Conservation (phyloP, 768 basidiomycete genomes). For the Lactarius deliciosus region DNA sequence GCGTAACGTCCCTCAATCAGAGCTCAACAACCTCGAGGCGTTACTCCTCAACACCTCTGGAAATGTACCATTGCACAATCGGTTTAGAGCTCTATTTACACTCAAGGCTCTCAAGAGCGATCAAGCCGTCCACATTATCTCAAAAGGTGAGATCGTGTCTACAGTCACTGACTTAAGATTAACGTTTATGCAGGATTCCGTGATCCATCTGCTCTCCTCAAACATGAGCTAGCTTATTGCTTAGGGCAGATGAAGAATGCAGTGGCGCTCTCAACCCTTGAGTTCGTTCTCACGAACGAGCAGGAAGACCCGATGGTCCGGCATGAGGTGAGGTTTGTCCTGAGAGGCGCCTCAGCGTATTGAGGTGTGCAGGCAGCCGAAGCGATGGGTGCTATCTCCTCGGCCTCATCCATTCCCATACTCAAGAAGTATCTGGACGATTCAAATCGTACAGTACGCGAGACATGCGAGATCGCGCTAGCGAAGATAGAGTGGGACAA, state of each 20-base stretch:
- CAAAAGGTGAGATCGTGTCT: constrained; percentile 57
- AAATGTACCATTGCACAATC: constrained; percentile 73
- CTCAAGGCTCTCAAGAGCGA: constrained; percentile 80
- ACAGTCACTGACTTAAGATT: not conserved
- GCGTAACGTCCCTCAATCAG: constrained; percentile 42
- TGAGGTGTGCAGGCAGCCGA: constrained; percentile 76
- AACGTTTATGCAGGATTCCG: constrained; percentile 59
- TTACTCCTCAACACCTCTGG: constrained; percentile 76
- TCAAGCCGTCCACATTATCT: constrained; percentile 80
- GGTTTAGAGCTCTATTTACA: constrained; percentile 91
- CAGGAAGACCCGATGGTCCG: constrained; percentile 93
- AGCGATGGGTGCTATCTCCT: constrained; percentile 93
- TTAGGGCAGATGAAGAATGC: constrained; percentile 84
- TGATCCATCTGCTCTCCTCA: constrained; percentile 86
- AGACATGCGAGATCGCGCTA: constrained; percentile 97
- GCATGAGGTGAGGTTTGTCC: constrained; percentile 66
- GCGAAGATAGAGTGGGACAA: constrained; percentile 93
- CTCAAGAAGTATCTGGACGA: constrained; percentile 73
- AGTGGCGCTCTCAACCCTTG: constrained; percentile 75
- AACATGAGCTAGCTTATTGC: constrained; percentile 97
- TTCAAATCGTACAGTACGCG: constrained; percentile 71
- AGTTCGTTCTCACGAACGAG: constrained; percentile 66
- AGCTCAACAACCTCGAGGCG: constrained; percentile 69
- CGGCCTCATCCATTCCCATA: constrained; percentile 59
- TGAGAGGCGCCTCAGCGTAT: constrained; percentile 25